phyloP scores from a whole-genome alignment of 108 stramenopile species.

The Pseudonitzschia multistriata region DNA sequence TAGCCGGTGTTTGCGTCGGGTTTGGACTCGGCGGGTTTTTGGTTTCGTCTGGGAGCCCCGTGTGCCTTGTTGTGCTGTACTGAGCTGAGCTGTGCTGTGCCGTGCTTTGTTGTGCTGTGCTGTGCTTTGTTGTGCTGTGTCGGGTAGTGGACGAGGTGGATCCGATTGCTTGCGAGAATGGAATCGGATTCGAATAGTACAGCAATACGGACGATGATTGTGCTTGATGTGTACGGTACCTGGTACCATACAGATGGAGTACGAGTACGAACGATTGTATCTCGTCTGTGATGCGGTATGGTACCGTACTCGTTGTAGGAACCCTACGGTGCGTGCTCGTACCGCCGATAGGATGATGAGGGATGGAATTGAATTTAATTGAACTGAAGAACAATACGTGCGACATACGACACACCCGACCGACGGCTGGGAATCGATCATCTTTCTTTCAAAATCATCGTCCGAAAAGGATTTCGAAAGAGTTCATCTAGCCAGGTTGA shows the following conservation, averaged over 20 bases:
- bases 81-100: no score
- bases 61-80: neutral
- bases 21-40: neutral
- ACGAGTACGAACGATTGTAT: neutral
- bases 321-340: no score
- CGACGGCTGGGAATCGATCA: neutral
- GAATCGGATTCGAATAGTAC: neutral
- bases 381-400: slow-evolving; percentile 12
- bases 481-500: neutral
- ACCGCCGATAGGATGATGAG: no score
- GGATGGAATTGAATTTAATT: no score
- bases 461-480: slow-evolving; percentile 7
- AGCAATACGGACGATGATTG: no score
- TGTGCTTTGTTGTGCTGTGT: neutral
- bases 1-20: no score
- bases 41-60: no score
- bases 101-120: no score
- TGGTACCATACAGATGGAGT: neutral
- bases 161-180: neutral
- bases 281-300: neutral
- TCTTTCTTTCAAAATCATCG: no score
- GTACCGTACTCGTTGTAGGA: neutral
- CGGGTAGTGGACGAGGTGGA: neutral
- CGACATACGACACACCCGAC: slow-evolving; percentile 1
- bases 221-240: neutral